phyloP scores from a whole-genome alignment of 305 asterid genomes.

The Lippia alba region DNA sequence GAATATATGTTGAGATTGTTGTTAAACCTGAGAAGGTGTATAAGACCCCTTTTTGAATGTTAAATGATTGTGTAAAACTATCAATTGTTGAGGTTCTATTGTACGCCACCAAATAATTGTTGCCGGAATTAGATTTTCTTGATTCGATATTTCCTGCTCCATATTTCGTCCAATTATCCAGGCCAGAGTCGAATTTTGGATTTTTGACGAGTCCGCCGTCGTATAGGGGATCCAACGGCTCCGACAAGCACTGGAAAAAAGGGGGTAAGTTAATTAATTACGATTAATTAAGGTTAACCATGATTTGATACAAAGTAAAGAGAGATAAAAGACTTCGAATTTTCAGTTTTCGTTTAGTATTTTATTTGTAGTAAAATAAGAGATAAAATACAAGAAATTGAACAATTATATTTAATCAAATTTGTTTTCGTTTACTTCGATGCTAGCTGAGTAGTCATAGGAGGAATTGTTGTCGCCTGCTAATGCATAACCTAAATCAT shows the following conservation, averaged over 20 bases:
- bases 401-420: too few species aligned
- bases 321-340: too few species aligned
- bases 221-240: constrained; percentile 52
- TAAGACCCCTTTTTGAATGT: constrained; percentile 37
- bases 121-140: constrained; percentile 36
- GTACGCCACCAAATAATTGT: constrained; percentile 47
- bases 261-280: neutral
- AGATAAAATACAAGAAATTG: too few species aligned
- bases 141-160: constrained; percentile 39
- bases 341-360: too few species aligned
- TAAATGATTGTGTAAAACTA: constrained; percentile 40
- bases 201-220: constrained; percentile 47
- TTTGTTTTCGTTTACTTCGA: constrained; percentile 25
- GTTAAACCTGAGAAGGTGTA: constrained; percentile 55
- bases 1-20: too few species aligned
- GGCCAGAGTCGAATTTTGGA: constrained; percentile 41
- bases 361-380: too few species aligned
- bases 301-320: too few species aligned
- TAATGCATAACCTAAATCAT: constrained; percentile 28
- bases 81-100: constrained; percentile 31
- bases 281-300: too few species aligned
- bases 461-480: constrained; percentile 3
- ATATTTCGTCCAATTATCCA: constrained; percentile 37
- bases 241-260: constrained; percentile 49
- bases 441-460: constrained; percentile 50